These are phyloP conservation scores for Verticillium zaregamsianum DNA, from an alignment of 2,329 filamentous ascomycete species.

Conservation along the genomic window DNA sequence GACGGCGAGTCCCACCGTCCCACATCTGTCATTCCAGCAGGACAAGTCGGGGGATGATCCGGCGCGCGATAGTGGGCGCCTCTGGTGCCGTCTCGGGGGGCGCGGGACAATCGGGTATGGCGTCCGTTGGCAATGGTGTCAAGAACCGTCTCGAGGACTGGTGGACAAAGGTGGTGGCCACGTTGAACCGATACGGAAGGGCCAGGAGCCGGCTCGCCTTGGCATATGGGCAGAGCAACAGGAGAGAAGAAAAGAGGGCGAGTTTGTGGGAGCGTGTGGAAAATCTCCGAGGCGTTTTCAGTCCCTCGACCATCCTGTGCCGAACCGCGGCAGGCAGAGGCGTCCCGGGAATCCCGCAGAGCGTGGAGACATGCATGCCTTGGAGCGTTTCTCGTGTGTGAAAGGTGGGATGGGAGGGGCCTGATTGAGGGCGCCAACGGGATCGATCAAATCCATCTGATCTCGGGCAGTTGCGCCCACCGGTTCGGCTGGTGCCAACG, in stretches of 20 bases:
- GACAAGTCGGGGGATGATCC: background rate
- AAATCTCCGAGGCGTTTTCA: background rate
- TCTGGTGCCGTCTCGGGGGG: background rate
- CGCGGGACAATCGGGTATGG: background rate
- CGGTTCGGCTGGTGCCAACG: background rate
- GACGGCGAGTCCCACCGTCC: background rate
- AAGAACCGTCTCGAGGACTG: background rate
- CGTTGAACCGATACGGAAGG: background rate
- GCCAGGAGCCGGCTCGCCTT: background rate
- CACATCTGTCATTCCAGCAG: background rate
- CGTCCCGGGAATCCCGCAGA: background rate
- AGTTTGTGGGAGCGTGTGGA: background rate
- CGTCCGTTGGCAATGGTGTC: background rate
- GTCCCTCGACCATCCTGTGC: background rate
- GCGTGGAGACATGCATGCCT: background rate
- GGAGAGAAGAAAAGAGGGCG: background rate
- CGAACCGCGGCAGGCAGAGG: background rate
- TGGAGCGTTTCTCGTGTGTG: background rate
- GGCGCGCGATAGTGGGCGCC: background rate
- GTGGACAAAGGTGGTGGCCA: background rate
- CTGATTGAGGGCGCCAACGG: background rate
- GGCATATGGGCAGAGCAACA: background rate
- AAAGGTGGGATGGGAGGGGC: background rate
- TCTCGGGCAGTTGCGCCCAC: background rate
- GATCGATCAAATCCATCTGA: background rate